Evolutionary conservation across 2,329 filamentous ascomycete species (phyloP), one percentile per base, ranked within the genome.

Genomic region (Cadophora sp.): DNA sequence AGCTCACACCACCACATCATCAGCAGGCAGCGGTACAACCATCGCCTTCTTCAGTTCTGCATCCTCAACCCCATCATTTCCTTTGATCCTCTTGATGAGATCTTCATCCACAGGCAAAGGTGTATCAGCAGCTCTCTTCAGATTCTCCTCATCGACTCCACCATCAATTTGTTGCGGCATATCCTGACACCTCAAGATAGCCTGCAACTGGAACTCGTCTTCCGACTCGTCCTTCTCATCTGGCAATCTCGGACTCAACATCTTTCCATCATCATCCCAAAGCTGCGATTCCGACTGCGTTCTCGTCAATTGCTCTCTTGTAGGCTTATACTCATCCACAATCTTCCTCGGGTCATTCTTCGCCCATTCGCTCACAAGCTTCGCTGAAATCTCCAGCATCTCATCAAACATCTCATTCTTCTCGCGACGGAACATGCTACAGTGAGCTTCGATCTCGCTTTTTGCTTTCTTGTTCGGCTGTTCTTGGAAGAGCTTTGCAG

Each of bases 381-480:
- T 63, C 5, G 55, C 46, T 4, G 74, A 66, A 19, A 58, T 31
- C 37, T 69, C 53, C 8, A 73, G 46, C 67, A 76, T 70, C 29
- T 66, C 46, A 6, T 74, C 69, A 50, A 75, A 76, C 24, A 46
- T 64, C 19, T 65, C 53, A 51, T 76, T 76, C 53, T 64, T 72
- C 16, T 76, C 71, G 1, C 64, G 69, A 11, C 66, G 64, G 34
- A 77, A 77, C 74, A 77, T 77, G 58, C 68, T 71, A 58, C 74
- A 75, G 64, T 77, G 75, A 7, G 73, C 73, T 31, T 69, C 69
- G 27, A 77, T 71, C 55, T 77, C 75, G 64, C 75, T 71, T 31
- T 65, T 66, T 1, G 74, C 75, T 55, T 73, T 70, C 27, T 53
- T 50, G 37, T 75, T 75, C 0, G 69, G 50, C 19, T 64, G 59